phyloP scores from a whole-genome alignment of 2,329 filamentous ascomycete genomes.

The Albifimbria verrucaria region DNA sequence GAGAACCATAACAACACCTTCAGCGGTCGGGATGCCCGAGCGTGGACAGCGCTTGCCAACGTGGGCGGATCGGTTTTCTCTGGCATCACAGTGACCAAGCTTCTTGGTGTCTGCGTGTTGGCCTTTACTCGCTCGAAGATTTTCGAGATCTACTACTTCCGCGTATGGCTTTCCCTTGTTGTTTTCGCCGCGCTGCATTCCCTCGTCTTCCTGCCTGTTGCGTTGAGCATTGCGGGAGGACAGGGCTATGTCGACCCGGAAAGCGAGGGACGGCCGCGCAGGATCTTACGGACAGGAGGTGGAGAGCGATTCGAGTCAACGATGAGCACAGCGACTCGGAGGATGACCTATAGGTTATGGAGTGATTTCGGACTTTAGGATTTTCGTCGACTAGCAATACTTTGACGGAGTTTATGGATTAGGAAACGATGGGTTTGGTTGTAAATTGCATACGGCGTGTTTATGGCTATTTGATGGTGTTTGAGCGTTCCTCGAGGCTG shows the following conservation, averaged over 20 bases:
- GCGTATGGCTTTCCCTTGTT: conserved; percentile 91
- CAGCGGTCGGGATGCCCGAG: conserved; percentile 76
- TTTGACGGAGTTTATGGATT: no score
- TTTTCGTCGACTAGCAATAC: no score
- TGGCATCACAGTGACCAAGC: conserved; percentile 93
- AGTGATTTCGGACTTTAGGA: no score
- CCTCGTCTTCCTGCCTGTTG: conserved; percentile 86
- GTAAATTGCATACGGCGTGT: no score
- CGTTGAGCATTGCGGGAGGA: conserved; percentile 80
- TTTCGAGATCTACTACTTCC: conserved; percentile 99
- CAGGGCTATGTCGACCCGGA: conserved; percentile 86
- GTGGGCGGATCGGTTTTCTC: conserved; percentile 94
- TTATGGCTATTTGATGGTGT: no score
- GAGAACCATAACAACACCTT: conserved; percentile 73
- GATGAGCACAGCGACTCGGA: conserved; percentile 69
- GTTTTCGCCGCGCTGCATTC: conserved; percentile 86
- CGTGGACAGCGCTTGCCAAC: conserved; percentile 91
- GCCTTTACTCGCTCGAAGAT: conserved; percentile 97
- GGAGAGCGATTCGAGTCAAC: conserved; percentile 73
- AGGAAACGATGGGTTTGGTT: no score
- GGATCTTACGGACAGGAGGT: conserved; percentile 76
- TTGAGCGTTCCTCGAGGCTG: no score
- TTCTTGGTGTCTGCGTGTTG: conserved; percentile 85
- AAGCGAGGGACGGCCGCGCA: conserved; percentile 86
- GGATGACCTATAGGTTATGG: conserved; percentile 49